Conservation (phyloP, 2,329 filamentous ascomycete genomes). For the Talaromyces atroroseus region DNA sequence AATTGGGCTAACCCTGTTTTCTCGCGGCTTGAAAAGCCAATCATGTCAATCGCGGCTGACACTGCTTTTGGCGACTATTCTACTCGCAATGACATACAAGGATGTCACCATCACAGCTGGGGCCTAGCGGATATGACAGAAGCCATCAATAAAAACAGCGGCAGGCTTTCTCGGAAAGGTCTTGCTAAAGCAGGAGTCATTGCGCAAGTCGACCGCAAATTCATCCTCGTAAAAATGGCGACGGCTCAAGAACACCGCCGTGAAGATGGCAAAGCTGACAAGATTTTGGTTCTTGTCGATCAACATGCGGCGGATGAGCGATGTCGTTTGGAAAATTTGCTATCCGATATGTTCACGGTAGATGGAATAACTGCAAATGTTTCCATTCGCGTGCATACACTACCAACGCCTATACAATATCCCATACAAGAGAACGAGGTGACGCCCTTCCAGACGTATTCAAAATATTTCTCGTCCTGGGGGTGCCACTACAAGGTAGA, state of each 20-base stretch:
- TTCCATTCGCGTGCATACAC: slow-evolving; percentile 24
- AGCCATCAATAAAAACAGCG: slow-evolving; percentile 21
- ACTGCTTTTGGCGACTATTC: neutral
- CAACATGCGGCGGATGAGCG: slow-evolving; percentile 95
- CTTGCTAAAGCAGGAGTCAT: slow-evolving; percentile 62
- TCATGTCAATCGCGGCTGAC: slow-evolving; percentile 33
- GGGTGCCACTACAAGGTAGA: slow-evolving; percentile 61
- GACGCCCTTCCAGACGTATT: slow-evolving; percentile 51
- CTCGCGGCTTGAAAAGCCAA: slow-evolving; percentile 41
- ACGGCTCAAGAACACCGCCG: slow-evolving; percentile 5
- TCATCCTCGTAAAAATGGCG: slow-evolving; percentile 65
- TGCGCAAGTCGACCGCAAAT: slow-evolving; percentile 83
- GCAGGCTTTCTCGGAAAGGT: slow-evolving; percentile 55
- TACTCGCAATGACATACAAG: neutral
- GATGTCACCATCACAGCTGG: neutral
- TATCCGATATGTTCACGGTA: slow-evolving; percentile 48
- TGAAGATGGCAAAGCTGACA: slow-evolving; percentile 8
- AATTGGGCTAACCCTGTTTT: slow-evolving; percentile 77
- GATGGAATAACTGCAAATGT: slow-evolving; percentile 10
- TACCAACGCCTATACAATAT: slow-evolving; percentile 56
- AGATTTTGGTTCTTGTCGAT: slow-evolving; percentile 68
- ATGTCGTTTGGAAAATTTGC: slow-evolving; percentile 68
- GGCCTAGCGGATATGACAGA: neutral
- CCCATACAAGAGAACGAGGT: slow-evolving; percentile 59
- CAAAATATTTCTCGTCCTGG: slow-evolving; percentile 62